Evolutionary conservation across 768 basidiomycete genomes (phyloP), one percentile per base, ranked within the genome.

Genomic region (Termitomyces sp.): DNA sequence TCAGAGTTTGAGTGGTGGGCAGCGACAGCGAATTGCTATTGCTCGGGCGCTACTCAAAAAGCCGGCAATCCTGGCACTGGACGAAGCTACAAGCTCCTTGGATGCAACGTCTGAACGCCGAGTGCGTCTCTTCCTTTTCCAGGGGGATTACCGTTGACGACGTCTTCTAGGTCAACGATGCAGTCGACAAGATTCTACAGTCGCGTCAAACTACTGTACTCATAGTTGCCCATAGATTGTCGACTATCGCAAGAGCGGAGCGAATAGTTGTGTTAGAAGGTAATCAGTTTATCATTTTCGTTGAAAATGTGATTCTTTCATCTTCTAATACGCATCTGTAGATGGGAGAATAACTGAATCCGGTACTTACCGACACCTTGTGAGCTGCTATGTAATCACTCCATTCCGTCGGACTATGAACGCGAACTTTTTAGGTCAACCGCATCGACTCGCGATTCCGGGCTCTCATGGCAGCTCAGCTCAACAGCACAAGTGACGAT

Each of bases 231-330:
- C 94, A 97, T 71, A 78, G 94, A 50, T 67, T 97, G 53, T 93
- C 91, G 23, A 94, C 94, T 3, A 93, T 97, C 54, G 91, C 94
- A 3, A 76, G 93, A 53, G 92, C 94, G 1, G 92, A 94, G 66
- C 78, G 90, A 41, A 91, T 97, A 45, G 90, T 92, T 6, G 93
- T 97, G 19, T 77, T 97, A 19, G 93, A 97, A 74, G 87, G 86
- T 86, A 47, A 37, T 3, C 12, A n/a, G 72, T 62, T 10, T 28
- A 52, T 14, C 12, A 2, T 23, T 55, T 31, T 33, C 46, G 43
- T 50, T 21, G 12, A 14, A 26, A 19, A 38, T 7, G 14, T 4
- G 37, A 14, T 37, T 10, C 37, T 38, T 15, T 19, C 54, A 6
- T 46, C 31, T 52, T 55, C 37, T 35, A 21, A 40, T n/a, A 45